These are phyloP conservation scores for Trametes elegans DNA, from an alignment of 768 basidiomycete genomes.

Conservation along the genomic window DNA sequence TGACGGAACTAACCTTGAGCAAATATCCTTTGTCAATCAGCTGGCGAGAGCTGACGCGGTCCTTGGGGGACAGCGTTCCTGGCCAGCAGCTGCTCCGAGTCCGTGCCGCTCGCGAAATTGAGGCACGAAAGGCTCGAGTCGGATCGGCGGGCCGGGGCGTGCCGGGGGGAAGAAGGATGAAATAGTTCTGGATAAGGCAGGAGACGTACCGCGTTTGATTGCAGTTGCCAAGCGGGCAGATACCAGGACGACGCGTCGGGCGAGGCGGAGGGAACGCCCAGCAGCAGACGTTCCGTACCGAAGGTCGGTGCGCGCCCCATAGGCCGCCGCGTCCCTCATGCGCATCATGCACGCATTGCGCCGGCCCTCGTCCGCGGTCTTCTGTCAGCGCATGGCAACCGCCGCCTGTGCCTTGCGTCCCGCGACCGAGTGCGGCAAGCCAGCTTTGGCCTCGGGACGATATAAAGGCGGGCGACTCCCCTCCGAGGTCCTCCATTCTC, in stretches of 20 bases:
- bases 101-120: too few species aligned
- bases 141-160: not conserved
- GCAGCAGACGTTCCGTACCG: not conserved
- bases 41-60: too few species aligned
- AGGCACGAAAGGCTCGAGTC: too few species aligned
- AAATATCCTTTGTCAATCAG: too few species aligned
- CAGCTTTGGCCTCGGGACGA: not conserved
- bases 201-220: conserved; percentile 5
- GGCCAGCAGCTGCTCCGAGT: too few species aligned
- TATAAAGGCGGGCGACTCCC: conserved; percentile 11
- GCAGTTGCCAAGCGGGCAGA: conserved; percentile 9
- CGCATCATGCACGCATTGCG: not conserved
- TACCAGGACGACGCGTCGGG: conserved; percentile 11
- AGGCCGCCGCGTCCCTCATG: too few species aligned
- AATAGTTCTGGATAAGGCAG: not conserved
- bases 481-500: not conserved
- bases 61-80: too few species aligned
- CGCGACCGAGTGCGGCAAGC: not conserved
- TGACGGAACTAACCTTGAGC: too few species aligned
- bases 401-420: conserved; percentile 4
- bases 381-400: conserved; percentile 12
- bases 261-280: not conserved
- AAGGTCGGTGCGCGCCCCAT: too few species aligned
- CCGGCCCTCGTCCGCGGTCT: not conserved
- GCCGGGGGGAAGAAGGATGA: not conserved